Evolutionary conservation across 2,329 filamentous ascomycete genomes (phyloP).

Genomic region (Aaosphaeria pasadenensis): DNA sequence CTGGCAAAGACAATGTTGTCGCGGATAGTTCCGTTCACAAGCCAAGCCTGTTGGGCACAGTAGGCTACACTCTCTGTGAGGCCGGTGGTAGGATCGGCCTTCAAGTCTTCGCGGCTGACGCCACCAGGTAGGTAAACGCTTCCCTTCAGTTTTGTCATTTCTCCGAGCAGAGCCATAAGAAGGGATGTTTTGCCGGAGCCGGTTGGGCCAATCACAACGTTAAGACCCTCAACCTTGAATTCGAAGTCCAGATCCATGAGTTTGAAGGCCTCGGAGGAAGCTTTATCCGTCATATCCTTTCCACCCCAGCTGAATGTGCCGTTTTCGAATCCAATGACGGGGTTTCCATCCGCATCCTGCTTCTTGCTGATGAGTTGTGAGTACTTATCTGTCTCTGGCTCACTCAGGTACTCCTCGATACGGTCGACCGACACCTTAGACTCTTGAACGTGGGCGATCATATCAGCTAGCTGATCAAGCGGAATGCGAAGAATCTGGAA

Average conservation of each 20-base stretch:
- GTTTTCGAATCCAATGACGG: constrained; percentile 78
- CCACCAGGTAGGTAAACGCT: constrained; percentile 82
- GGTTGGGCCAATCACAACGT: constrained; percentile 89
- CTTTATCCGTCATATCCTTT: constrained; percentile 50
- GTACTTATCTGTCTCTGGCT: constrained; percentile 97
- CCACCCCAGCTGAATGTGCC: constrained; percentile 89
- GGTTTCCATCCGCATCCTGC: constrained; percentile 64
- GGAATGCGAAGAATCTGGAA: constrained; percentile 93
- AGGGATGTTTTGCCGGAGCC: constrained; percentile 95
- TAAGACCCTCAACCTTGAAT: constrained; percentile 82
- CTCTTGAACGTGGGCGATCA: constrained; percentile 98
- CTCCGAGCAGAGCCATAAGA: constrained; percentile 90
- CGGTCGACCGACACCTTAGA: constrained; percentile 95
- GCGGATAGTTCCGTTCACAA: constrained; percentile 92
- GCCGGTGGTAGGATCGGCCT: constrained; percentile 75
- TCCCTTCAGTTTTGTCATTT: constrained; percentile 86
- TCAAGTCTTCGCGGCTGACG: constrained; percentile 79
- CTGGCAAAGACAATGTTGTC: constrained; percentile 94
- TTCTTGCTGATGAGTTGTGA: constrained; percentile 72
- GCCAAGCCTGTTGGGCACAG: constrained; percentile 94
- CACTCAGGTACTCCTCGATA: constrained; percentile 88
- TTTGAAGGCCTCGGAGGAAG: constrained; percentile 65
- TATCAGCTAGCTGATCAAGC: constrained; percentile 92
- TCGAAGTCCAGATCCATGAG: constrained; percentile 79
- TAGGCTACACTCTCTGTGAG: constrained; percentile 92